Evolutionary conservation across 1,284 basidiomycete species (phyloP), one percentile per base, ranked within the genome.

Genomic region (Mycena sp.): DNA sequence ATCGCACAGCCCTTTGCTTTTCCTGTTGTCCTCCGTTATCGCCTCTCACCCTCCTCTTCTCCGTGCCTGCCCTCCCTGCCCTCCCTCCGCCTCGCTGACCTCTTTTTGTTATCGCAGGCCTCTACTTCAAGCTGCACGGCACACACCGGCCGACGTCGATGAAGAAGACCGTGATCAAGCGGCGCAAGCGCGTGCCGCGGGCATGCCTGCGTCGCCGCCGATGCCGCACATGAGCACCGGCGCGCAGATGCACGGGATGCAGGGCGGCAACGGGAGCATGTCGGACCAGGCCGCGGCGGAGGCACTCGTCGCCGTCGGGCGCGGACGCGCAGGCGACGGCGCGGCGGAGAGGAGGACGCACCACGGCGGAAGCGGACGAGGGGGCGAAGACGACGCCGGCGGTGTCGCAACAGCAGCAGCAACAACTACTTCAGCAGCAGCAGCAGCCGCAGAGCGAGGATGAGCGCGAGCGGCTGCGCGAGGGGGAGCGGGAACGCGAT

Each of bases 101-200:
- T 35, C 6, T 30, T 3, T 38, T 28, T 14, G 32, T 3, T 46
- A 5, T 9, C 67, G 23, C 75, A 97, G 95, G 96, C 63, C 87
- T 99, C 6, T 99, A 99, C 81, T 96, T 96, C 84, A 99, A 99
- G 80, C 86, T 99, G 12, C 97, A 99, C 82, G 95, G 96, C 61
- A 95, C 94, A 1, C 96, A 98, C 72, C 90, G 97, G 44, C 97
- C 97, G 32, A 97, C 97, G 67, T 95, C 95, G 61, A 96, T 99
- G 95, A 98, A 98, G 81, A 98, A 99, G 84, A 93, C 94, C 3
- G 95, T 98, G 71, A 99, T 99, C 84, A 99, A 99, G 82, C 89
- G 97, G 37, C 86, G 97, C 67, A 99, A 99, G 81, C 91, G 97
- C 69, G 95, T 99, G 29, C 94, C 96, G 77, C 52, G 32, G 32